Base-by-base conservation (phyloP, 208 protist species). In the Leptomonas seymouri region DNA sequence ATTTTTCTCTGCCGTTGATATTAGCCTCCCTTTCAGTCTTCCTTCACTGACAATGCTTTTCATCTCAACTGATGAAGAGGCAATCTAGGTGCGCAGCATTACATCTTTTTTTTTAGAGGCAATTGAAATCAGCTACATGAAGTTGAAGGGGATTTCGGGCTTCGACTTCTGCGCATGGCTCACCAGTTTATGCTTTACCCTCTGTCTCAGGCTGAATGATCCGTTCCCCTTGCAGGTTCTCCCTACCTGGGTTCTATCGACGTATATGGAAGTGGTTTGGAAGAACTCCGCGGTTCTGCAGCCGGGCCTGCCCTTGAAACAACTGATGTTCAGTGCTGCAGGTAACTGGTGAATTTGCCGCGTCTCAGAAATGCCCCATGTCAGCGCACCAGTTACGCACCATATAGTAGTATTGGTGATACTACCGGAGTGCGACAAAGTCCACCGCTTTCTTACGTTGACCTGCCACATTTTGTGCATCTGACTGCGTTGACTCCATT, bases 381-480 rank as follows among this genome's bases (percentile, higher is more conserved):
- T 27, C 31, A 55, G 60, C 46, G 46, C 25, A 55, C 60, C 27
- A 20, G 53, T 16, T 42, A 46, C 31, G 61, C 51, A 20, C 27
- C 44, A n/a, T 3, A 34, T 14, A 51, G 63, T 28, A 28, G 49
- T 20, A 16, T 68, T 21, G 3, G 41, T 23, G 51, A 59, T 12
- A 39, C 60, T 21, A 23, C 63, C 3, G 41, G 63, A 42, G 2
- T 58, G 16, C 27, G 15, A 11, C 1, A 14, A 2, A 48, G 27
- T 21, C 2, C 20, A n/a, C 23, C 25, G 18, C 63, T 60, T 2
- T 46, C 34, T 18, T 36, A 31, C 21, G 39, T 60, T 16, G 63
- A 68, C 20, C 1, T 68, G 16, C 23, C 63, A 3, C 51, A 68
- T 23, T 68, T 49, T n/a, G 23, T 51, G 16, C 25, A 68, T 41